These are phyloP conservation scores for Boletus reticulatus DNA, from an alignment of 768 basidiomycete species.

Conservation along the genomic window DNA sequence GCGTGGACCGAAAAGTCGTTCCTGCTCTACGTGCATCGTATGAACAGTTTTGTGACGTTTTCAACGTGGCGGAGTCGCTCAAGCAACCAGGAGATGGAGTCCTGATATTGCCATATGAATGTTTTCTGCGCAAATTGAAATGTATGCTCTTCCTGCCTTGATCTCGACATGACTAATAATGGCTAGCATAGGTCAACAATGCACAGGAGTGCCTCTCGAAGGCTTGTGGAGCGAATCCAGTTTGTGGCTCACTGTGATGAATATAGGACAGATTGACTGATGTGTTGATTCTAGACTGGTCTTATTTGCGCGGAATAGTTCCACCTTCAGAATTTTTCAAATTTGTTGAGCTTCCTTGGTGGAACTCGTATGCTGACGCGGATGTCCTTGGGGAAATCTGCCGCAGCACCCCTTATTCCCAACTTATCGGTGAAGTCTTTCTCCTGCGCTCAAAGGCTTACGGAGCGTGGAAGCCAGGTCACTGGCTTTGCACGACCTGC, in stretches of 20 bases:
- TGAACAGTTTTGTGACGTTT: constrained; percentile 7
- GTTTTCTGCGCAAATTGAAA: background rate
- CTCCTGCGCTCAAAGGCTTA: constrained; percentile 3
- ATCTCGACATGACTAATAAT: background rate
- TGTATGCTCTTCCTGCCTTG: constrained; percentile 3
- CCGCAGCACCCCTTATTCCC: constrained; percentile 2
- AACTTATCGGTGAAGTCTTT: constrained; percentile 6
- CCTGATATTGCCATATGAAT: background rate
- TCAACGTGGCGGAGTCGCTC: background rate
- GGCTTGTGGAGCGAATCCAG: constrained; percentile 12
- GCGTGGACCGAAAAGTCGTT: constrained; percentile 9
- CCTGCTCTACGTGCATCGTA: constrained; percentile 2
- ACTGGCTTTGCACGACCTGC: constrained; percentile 17
- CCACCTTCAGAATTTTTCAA: constrained; percentile 13
- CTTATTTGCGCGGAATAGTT: constrained; percentile 11
- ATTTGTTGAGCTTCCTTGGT: constrained; percentile 15
- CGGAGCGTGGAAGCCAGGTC: background rate
- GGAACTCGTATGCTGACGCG: constrained; percentile 6
- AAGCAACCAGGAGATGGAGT: background rate
- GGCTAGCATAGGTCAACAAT: background rate
- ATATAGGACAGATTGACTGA: background rate
- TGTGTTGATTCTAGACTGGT: constrained; percentile 9
- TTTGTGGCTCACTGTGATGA: background rate
- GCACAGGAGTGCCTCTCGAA: background rate
- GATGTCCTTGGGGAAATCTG: constrained; percentile 5